A percentile compares a stretch with the other conserved stretches of the same genome.
Conservation (phyloP, 2,329 filamentous ascomycete species). For the Venturia carpophila region DNA sequence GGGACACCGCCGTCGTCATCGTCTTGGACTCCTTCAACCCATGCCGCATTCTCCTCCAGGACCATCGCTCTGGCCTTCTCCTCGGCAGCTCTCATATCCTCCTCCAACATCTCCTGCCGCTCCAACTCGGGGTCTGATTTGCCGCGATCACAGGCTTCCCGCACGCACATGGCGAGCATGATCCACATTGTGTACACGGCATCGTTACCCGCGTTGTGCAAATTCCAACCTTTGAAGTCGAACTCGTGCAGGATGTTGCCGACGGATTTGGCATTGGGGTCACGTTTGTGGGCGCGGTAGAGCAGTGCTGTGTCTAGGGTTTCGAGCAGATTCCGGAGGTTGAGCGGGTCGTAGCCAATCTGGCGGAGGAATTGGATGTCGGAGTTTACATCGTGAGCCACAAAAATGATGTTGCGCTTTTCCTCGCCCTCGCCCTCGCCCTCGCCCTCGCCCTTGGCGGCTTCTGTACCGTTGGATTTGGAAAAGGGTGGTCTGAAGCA, state of each 20-base stretch:
- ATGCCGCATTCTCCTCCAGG: constrained; percentile 1
- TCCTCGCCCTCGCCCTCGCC: constrained; percentile 24
- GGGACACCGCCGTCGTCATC: constrained; percentile 9
- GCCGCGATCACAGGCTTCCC: constrained; percentile 27
- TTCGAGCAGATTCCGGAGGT: constrained; percentile 51
- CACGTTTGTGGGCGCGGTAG: constrained; percentile 55
- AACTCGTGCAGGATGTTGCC: constrained; percentile 55
- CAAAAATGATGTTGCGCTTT: constrained; percentile 59
- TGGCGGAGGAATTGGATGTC: constrained; percentile 62
- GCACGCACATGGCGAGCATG: constrained; percentile 56
- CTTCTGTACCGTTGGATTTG: neutral
- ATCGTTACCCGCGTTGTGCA: constrained; percentile 88
- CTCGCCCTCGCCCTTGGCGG: constrained; percentile 20
- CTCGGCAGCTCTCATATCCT: constrained; percentile 3
- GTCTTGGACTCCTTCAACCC: neutral
- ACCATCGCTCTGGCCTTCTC: constrained; percentile 8
- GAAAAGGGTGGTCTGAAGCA: constrained; percentile 39
- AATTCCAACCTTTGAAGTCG: constrained; percentile 52
- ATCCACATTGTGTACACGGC: constrained; percentile 70
- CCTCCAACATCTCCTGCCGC: constrained; percentile 2
- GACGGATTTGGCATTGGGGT: constrained; percentile 50
- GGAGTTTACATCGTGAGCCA: constrained; percentile 63
- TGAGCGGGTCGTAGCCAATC: constrained; percentile 55
- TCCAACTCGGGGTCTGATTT: constrained; percentile 13
- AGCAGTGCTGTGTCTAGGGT: constrained; percentile 65